Percentiles rank a stretch among this genome's conserved stretches.
These are phyloP conservation scores for Daldinia grandis DNA, from an alignment of 495 filamentous ascomycete genomes.

Conservation along the genomic window DNA sequence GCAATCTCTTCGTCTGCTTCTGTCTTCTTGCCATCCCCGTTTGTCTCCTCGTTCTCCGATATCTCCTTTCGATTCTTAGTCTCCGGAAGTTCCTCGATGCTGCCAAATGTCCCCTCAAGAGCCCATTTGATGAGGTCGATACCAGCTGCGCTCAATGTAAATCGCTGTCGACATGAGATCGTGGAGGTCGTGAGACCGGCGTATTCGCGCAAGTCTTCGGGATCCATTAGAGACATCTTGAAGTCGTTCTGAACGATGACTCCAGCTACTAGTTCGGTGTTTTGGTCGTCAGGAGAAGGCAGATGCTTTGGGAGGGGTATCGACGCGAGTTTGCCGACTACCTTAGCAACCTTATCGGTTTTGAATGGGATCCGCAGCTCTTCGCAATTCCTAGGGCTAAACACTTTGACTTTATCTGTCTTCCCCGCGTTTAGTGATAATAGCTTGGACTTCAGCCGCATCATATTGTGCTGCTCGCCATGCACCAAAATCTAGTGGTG, in stretches of 20 bases:
- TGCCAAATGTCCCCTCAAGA: slow-evolving; percentile 91
- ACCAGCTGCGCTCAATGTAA: slow-evolving; percentile 85
- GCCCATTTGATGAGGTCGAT: slow-evolving; percentile 93
- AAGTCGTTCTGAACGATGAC: slow-evolving; percentile 97
- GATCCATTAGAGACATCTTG: slow-evolving; percentile 93
- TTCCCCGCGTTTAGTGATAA: slow-evolving; percentile 89
- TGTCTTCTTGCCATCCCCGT: slow-evolving; percentile 55
- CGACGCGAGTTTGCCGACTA: slow-evolving; percentile 91
- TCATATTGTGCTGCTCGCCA: slow-evolving; percentile 98
- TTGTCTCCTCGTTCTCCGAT: slow-evolving; percentile 38
- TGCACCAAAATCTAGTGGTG: slow-evolving; percentile 83
- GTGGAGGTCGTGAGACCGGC: slow-evolving; percentile 93
- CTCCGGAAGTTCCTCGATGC: slow-evolving; percentile 72
- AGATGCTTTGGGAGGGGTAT: slow-evolving; percentile 67
- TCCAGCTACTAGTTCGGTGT: slow-evolving; percentile 73
- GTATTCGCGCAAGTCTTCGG: slow-evolving; percentile 93
- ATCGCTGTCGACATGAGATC: slow-evolving; percentile 86
- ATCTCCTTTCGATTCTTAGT: slow-evolving; percentile 47
- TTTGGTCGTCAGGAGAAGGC: slow-evolving; percentile 40
- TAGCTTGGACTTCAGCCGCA: slow-evolving; percentile 91
- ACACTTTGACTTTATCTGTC: slow-evolving; percentile 83
- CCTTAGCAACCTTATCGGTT: slow-evolving; percentile 94
- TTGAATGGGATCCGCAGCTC: slow-evolving; percentile 95
- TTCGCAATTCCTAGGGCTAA: slow-evolving; percentile 91
- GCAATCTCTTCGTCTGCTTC: slow-evolving; percentile 67